Percentiles rank a stretch among this genome's conserved stretches.
Conservation (phyloP, 768 basidiomycete genomes). For the Albatrellus ellisii region DNA sequence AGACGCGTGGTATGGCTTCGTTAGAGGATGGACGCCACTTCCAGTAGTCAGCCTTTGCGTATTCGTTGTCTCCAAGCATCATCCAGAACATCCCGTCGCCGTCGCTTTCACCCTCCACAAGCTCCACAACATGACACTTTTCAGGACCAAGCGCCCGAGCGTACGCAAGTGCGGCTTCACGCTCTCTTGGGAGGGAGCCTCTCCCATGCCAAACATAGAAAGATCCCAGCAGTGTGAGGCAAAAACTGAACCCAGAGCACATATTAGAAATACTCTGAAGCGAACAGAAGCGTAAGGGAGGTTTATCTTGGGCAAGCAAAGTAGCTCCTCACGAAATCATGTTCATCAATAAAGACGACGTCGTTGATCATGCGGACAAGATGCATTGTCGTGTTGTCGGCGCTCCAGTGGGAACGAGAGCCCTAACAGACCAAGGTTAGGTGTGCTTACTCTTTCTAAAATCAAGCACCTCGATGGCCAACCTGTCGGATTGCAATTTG, state of each 20-base stretch:
- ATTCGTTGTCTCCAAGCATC: conserved; percentile 64
- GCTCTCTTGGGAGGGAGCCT: conserved; percentile 49
- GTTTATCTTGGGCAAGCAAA: background rate
- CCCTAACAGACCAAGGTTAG: conserved; percentile 36
- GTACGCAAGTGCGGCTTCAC: conserved; percentile 48
- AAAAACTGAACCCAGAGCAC: conserved; percentile 81
- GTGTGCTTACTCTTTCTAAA: too few relatives aligned
- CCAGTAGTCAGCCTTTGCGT: conserved; percentile 78
- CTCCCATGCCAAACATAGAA: conserved; percentile 76
- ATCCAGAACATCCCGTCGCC: conserved; percentile 80
- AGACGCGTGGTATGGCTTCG: conserved; percentile 36
- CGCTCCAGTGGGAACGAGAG: conserved; percentile 56
- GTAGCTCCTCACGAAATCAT: conserved; percentile 42
- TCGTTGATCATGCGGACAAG: conserved; percentile 40
- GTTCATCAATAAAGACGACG: conserved; percentile 53
- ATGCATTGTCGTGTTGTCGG: conserved; percentile 78
- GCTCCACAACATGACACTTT: conserved; percentile 33
- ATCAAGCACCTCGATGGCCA: conserved; percentile 3
- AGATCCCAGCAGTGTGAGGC: conserved; percentile 53
- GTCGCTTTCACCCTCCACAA: conserved; percentile 53
- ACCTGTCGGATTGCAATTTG: conserved; percentile 68
- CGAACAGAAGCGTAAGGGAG: background rate
- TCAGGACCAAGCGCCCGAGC: conserved; percentile 32
- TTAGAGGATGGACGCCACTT: conserved; percentile 42
- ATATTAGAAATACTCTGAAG: conserved; percentile 47